A percentile compares a stretch with the other conserved stretches of the same genome.
These are phyloP conservation scores for Amanita rimosa DNA, from an alignment of 768 basidiomycete genomes.

Conservation along the genomic window DNA sequence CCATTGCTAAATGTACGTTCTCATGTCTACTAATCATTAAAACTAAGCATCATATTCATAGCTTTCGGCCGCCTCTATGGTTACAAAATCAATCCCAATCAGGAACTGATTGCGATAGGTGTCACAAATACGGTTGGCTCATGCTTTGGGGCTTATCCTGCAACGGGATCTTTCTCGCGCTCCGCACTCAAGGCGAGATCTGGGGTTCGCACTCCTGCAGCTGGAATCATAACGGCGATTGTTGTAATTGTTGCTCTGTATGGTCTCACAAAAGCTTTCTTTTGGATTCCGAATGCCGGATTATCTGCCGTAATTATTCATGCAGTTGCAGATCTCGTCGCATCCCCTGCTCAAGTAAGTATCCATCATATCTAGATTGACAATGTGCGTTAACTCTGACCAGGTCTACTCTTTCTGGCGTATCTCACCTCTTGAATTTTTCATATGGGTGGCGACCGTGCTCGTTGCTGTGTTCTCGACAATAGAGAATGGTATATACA, in stretches of 20 bases:
- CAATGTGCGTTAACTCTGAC: not conserved
- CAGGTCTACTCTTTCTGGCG: conserved; percentile 88
- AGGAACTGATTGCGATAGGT: conserved; percentile 96
- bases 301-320: conserved; percentile 95
- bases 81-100: conserved; percentile 90
- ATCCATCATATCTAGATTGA: not conserved
- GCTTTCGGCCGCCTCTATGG: conserved; percentile 92
- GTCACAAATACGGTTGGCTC: conserved; percentile 90
- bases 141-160: conserved; percentile 86
- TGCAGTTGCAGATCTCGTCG: conserved; percentile 81
- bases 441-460: conserved; percentile 83
- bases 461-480: conserved; percentile 86
- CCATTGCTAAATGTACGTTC: conserved; percentile 81
- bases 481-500: conserved; percentile 90
- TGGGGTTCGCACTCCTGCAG: conserved; percentile 92
- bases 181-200: conserved; percentile 93
- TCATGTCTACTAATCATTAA: not conserved
- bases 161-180: conserved; percentile 98
- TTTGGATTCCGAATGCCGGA: conserved; percentile 72
- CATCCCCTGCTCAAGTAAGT: conserved; percentile 54
- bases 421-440: conserved; percentile 83
- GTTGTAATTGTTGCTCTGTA: conserved; percentile 92
- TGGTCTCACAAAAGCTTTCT: conserved; percentile 88
- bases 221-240: conserved; percentile 75
- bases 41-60: conserved; percentile 16